These are phyloP conservation scores for Candida ulmi DNA, from an alignment of 805 yeast species.

Conservation along the genomic window DNA sequence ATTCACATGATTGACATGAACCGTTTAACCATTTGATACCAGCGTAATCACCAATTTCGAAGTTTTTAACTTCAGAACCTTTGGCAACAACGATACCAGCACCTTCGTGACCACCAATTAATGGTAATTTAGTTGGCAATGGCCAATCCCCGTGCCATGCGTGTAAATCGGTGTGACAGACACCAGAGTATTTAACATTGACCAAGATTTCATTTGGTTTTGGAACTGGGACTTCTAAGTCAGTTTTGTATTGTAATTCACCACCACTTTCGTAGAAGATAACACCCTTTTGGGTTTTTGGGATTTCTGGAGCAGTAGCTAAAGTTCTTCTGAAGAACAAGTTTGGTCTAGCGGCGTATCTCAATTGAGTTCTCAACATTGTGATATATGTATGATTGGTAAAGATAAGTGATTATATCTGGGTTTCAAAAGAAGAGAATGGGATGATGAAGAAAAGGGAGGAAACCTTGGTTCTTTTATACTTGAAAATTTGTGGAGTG, in stretches of 20 bases:
- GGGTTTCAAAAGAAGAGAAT: no score
- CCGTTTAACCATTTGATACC: slow-evolving; percentile 69
- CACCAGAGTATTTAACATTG: slow-evolving; percentile 57
- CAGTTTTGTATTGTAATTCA: slow-evolving; percentile 35
- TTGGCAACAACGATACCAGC: slow-evolving; percentile 62
- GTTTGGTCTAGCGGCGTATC: not conserved
- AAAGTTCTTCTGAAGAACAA: slow-evolving; percentile 1
- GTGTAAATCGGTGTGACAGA: slow-evolving; percentile 61
- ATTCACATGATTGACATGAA: slow-evolving; percentile 59
- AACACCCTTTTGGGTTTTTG: slow-evolving; percentile 44
- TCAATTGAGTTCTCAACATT: slow-evolving; percentile 2
- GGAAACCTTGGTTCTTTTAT: no score
- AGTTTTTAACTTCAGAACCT: slow-evolving; percentile 52
- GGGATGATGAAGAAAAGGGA: no score
- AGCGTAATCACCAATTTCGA: slow-evolving; percentile 58
- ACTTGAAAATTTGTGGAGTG: no score
- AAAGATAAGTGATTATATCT: not conserved
- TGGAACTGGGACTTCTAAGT: slow-evolving; percentile 49
- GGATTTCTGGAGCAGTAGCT: slow-evolving; percentile 17
- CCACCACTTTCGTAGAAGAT: slow-evolving; percentile 44
- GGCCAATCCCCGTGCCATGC: slow-evolving; percentile 58
- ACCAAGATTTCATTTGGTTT: slow-evolving; percentile 48
- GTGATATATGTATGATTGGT: not conserved
- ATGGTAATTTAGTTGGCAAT: slow-evolving; percentile 45
- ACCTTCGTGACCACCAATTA: slow-evolving; percentile 72